Base-by-base conservation (phyloP, 805 yeast species). In the Starmerella bombi region DNA sequence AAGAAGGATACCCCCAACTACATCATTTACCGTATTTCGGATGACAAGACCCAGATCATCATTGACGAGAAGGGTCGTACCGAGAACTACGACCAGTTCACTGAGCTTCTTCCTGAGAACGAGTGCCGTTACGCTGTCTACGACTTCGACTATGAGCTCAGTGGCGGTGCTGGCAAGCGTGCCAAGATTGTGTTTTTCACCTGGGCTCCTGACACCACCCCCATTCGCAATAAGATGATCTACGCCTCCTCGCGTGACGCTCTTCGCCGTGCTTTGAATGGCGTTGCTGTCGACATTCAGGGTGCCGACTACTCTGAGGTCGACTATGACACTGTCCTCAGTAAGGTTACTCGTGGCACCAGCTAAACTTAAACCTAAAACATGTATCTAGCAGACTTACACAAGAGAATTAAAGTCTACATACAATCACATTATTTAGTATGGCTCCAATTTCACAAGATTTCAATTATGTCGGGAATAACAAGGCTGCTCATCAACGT, bases 181-280 rank as follows among this genome's bases (percentile, higher is more conserved):
- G 66, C 71, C 59, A 76, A 76, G 71, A 72, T 76, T 52, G 71
- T 74, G 45, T 76, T 76, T 61, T 73, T 60, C 70, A 81, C 91
- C 52, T 91, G 98, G 98, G 77, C 96, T 48, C 98, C 98, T 57
- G 98, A 91, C 62, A 83, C 93, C 48, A 95, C 97, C 41, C 84
- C 91, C 48, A 77, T 91, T 58, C 80, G 93, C 71, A 64, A 54
- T 55, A 91, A 91, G 80, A 91, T 91, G 98, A 81, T 88, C 49
- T 88, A 86, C 70, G 97, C 98, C 36, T 76, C 95, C n/a, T 86
- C 97, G 46, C 85, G 85, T 68, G 97, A 86, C 57, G 94, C 96
- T 37, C 74, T 91, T 59, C 88, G 97, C 73, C 84, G 94, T 68
- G 88, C 98, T 42, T 72, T 91, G 60, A 88, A 82, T 63, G 98